A percentile compares a stretch with the other conserved stretches of the same genome.
These are phyloP conservation scores for Buddleja alternifolia DNA, from an alignment of 257 asterid genomes.

Conservation along the genomic window DNA sequence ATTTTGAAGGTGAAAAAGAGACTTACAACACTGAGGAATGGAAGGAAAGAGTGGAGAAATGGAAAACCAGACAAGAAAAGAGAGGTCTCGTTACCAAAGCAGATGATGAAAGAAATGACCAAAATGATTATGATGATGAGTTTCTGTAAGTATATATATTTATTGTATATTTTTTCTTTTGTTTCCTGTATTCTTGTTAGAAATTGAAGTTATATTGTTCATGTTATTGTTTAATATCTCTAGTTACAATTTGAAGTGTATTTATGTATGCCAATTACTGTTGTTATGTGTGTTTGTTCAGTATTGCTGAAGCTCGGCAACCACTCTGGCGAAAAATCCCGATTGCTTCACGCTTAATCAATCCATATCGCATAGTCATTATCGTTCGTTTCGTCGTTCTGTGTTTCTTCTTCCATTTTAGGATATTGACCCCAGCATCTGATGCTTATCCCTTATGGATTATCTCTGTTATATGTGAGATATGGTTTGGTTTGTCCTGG, in stretches of 20 bases:
- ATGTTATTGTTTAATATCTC: not conserved
- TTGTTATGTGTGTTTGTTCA: conserved; percentile 30
- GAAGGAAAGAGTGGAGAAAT: conserved; percentile 79
- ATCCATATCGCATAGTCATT: conserved; percentile 79
- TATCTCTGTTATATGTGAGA: conserved; percentile 82
- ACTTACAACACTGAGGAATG: conserved; percentile 61
- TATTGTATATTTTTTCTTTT: not conserved
- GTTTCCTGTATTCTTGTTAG: not conserved
- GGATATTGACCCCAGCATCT: conserved; percentile 68
- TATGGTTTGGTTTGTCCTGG: conserved; percentile 88
- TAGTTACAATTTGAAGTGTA: not conserved
- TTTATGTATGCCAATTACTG: not conserved
- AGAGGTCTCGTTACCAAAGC: conserved; percentile 61
- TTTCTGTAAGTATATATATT: conserved; percentile 48
- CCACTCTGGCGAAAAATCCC: conserved; percentile 90
- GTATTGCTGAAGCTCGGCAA: conserved; percentile 84
- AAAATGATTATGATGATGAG: conserved; percentile 53
- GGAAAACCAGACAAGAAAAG: conserved; percentile 82
- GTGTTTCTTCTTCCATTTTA: conserved; percentile 75
- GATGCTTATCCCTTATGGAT: conserved; percentile 83
- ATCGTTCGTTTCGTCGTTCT: conserved; percentile 63
- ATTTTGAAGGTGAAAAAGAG: conserved; percentile 67
- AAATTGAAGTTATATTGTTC: not conserved
- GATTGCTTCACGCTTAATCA: conserved; percentile 70
- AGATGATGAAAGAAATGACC: conserved; percentile 49